Base-by-base conservation (phyloP, 345 rosid genomes). In the Pugionium cornutum region DNA sequence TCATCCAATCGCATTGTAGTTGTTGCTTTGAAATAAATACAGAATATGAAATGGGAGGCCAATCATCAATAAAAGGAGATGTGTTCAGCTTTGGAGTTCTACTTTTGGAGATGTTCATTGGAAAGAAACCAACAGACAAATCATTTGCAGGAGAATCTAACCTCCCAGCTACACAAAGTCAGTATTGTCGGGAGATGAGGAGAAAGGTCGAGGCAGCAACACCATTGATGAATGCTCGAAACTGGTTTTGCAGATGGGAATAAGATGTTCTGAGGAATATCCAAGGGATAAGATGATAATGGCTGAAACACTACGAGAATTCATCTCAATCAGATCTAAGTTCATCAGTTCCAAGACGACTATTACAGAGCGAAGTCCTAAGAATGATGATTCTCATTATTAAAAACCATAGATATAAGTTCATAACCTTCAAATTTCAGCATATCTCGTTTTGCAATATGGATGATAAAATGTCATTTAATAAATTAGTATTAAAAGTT, bases 31-130 rank as follows among this genome's bases (percentile, higher is more conserved):
- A 70, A 29, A 43, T 60, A n/a, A 18, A 18, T 42, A 46, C 29
- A 62, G 75, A 71, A 63, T 62, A 71, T 63, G 69, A 69, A 25
- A 62, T 63, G 62, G 75, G 75, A 37, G 75, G 75, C 8, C 53
- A 52, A 7, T 62, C 75, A 42, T 63, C 75, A 18, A 55, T 55
- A 30, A 31, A 36, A 18, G 69, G 75, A 0, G 69, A 71, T 33
- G 64, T 63, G 31, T 71, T 47, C 44, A 55, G 75, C 44, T 71
- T 71, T 64, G 69, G 75, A 2, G 48, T 47, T 39, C 69, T 71
- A 4, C 35, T 63, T 4, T 10, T 71, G 51, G 69, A 71, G 33
- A 64, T 64, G n/a, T 44, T 40, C 31, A 65, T 52, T 0, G 61
- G 65, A 27, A 46, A 39, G 65, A 58, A 66, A 34, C 69, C 58